A percentile compares a stretch with the other conserved stretches of the same genome.
These are phyloP conservation scores for Haematococcus sp. DNA, from an alignment of 139 green algal genomes.

Conservation along the genomic window DNA sequence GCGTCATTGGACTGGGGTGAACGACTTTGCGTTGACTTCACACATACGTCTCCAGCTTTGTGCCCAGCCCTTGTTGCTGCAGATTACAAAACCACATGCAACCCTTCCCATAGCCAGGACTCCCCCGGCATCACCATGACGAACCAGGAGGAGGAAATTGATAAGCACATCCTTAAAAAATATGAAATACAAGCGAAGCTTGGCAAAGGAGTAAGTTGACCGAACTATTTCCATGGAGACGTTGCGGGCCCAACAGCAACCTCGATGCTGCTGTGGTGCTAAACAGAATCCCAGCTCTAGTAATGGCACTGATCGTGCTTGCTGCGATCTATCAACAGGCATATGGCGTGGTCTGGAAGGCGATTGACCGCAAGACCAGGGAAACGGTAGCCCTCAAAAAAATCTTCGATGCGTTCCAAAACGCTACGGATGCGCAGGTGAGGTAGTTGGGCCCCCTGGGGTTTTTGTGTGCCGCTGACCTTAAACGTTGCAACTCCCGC, in stretches of 20 bases:
- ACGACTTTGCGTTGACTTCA: background rate
- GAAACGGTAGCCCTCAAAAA: conserved; percentile 94
- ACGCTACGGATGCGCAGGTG: conserved; percentile 95
- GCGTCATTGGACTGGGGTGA: too few relatives aligned
- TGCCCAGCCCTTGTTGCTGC: too few relatives aligned
- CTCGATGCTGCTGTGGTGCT: background rate
- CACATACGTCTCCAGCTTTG: background rate
- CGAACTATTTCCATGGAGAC: background rate
- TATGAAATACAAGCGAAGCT: conserved; percentile 94
- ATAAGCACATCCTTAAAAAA: conserved; percentile 90
- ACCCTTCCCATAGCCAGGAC: too few relatives aligned
- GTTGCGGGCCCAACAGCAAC: background rate
- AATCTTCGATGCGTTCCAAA: conserved; percentile 99
- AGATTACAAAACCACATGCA: too few relatives aligned
- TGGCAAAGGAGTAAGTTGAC: conserved; percentile 78
- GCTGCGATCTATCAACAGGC: conserved; percentile 62
- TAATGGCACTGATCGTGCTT: background rate
- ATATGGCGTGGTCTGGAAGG: conserved; percentile 98
- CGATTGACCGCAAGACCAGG: conserved; percentile 84
- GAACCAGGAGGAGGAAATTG: conserved; percentile 81
- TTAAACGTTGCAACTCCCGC: conserved; percentile 12
- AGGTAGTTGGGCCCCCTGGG: background rate
- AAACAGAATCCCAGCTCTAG: background rate
- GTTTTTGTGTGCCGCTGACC: conserved; percentile 3
- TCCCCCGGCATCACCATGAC: background rate